Conservation (phyloP, 2,329 filamentous ascomycete species). For the Alternaria sp. region DNA sequence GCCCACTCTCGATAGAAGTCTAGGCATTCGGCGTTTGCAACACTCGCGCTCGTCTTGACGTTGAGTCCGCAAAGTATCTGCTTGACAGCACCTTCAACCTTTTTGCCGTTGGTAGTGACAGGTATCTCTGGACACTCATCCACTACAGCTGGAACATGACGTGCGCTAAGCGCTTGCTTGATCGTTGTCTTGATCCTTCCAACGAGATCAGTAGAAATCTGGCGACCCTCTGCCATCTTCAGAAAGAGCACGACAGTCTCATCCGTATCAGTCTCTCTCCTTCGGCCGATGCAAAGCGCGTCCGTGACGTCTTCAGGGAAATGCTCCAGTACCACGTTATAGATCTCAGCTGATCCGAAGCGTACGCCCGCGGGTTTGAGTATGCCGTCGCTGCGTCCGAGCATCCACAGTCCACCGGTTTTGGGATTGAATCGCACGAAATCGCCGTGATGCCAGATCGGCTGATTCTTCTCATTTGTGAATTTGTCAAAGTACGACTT, state of each 20-base stretch:
- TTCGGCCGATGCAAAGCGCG: slow-evolving; percentile 82
- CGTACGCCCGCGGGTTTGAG: slow-evolving; percentile 90
- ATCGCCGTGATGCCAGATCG: slow-evolving; percentile 92
- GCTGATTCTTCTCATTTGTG: slow-evolving; percentile 48
- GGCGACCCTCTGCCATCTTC: slow-evolving; percentile 69
- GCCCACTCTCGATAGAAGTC: slow-evolving; percentile 86
- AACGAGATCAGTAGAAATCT: slow-evolving; percentile 67
- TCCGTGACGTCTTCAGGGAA: slow-evolving; percentile 82
- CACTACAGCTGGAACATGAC: slow-evolving; percentile 86
- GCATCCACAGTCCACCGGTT: slow-evolving; percentile 85
- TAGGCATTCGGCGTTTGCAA: slow-evolving; percentile 88
- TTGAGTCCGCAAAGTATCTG: slow-evolving; percentile 89
- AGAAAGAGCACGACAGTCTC: slow-evolving; percentile 90
- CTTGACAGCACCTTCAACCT: slow-evolving; percentile 95
- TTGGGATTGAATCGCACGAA: slow-evolving; percentile 76
- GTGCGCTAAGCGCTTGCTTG: slow-evolving; percentile 78
- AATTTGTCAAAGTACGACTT: slow-evolving; percentile 90
- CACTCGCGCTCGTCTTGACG: slow-evolving; percentile 87
- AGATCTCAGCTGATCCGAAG: slow-evolving; percentile 94
- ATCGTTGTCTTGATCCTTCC: slow-evolving; percentile 71
- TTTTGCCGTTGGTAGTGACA: slow-evolving; percentile 93
- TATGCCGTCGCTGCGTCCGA: slow-evolving; percentile 90
- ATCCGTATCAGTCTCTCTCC: slow-evolving; percentile 73
- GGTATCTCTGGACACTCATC: slow-evolving; percentile 87
- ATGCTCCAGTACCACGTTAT: slow-evolving; percentile 87